These are phyloP conservation scores for Amanita rimosa DNA, from an alignment of 768 basidiomycete species.

Conservation along the genomic window DNA sequence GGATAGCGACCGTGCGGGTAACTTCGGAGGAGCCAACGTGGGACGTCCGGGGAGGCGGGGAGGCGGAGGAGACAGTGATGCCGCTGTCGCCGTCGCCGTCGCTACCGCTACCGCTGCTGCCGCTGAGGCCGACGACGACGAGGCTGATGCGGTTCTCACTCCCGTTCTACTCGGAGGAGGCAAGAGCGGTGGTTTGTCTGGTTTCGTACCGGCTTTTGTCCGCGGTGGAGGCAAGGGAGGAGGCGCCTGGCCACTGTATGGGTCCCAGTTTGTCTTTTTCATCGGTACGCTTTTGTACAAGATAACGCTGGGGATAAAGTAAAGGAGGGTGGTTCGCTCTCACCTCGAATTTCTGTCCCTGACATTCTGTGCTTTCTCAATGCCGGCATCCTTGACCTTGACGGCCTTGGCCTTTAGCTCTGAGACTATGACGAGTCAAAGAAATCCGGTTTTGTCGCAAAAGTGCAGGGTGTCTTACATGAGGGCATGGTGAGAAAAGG, in stretches of 20 bases:
- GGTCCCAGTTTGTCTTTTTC: constrained; percentile 57
- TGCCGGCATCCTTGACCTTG: constrained; percentile 46
- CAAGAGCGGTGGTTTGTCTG: constrained; percentile 16
- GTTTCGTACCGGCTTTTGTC: constrained; percentile 20
- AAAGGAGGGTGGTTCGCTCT: too few relatives aligned
- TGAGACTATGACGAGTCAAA: constrained; percentile 28
- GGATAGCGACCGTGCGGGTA: constrained; percentile 6
- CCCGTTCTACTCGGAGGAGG: constrained; percentile 27
- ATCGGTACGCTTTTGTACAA: constrained; percentile 32
- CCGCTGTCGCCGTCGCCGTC: neutral
- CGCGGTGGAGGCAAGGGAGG: constrained; percentile 37
- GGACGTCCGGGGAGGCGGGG: neutral
- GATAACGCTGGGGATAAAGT: too few relatives aligned
- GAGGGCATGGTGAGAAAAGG: constrained; percentile 18
- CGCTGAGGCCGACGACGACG: neutral
- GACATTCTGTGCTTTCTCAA: constrained; percentile 40
- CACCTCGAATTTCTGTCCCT: constrained; percentile 46
- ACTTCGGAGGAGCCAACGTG: neutral
- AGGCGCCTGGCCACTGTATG: constrained; percentile 39
- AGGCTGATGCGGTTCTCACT: neutral
- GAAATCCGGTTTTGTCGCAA: neutral
- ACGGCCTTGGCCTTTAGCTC: constrained; percentile 56
- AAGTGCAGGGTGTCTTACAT: constrained; percentile 15
- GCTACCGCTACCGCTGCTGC: too few relatives aligned
- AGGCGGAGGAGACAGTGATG: neutral